Percentiles rank a stretch among this genome's conserved stretches.
Evolutionary conservation across 352 stramenopile species (phyloP).

Genomic region (Phytophthora vignae): DNA sequence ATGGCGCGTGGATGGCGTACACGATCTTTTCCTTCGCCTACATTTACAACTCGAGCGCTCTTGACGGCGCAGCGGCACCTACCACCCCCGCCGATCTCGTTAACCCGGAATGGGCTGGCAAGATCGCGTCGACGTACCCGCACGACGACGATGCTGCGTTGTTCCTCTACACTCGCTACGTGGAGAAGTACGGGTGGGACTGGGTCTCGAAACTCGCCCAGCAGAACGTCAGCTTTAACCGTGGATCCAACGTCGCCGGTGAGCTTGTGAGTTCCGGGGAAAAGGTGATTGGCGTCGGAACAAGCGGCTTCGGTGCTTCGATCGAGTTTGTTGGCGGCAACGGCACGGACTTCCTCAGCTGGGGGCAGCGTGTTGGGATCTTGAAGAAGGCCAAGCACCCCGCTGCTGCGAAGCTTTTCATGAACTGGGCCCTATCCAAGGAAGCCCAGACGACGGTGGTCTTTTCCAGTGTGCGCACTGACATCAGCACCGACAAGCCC

Average conservation of each 20-base stretch:
- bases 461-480: constrained; percentile 43
- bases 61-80: constrained; percentile 23
- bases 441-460: constrained; percentile 40
- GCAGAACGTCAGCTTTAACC: constrained; percentile 46
- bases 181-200: constrained; percentile 66
- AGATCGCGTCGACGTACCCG: constrained; percentile 59
- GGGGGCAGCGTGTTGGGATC: constrained; percentile 63
- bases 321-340: constrained; percentile 33
- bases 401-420: constrained; percentile 59
- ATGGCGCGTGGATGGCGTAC: constrained; percentile 50
- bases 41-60: constrained; percentile 42
- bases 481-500: constrained; percentile 39
- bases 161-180: constrained; percentile 57
- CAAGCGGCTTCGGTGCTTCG: constrained; percentile 1
- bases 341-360: constrained; percentile 43
- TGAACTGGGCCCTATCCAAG: constrained; percentile 60
- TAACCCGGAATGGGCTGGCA: constrained; percentile 36
- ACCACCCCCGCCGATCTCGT: constrained; percentile 39
- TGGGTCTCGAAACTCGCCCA: constrained; percentile 48
- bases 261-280: constrained; percentile 32
- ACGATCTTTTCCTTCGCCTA: constrained; percentile 46
- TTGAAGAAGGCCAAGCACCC: constrained; percentile 59
- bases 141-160: constrained; percentile 62
- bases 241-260: constrained; percentile 38
- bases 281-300: constrained; percentile 43